phyloP scores from a whole-genome alignment of 202 grass and related monocot species.

The Carex arenaria region DNA sequence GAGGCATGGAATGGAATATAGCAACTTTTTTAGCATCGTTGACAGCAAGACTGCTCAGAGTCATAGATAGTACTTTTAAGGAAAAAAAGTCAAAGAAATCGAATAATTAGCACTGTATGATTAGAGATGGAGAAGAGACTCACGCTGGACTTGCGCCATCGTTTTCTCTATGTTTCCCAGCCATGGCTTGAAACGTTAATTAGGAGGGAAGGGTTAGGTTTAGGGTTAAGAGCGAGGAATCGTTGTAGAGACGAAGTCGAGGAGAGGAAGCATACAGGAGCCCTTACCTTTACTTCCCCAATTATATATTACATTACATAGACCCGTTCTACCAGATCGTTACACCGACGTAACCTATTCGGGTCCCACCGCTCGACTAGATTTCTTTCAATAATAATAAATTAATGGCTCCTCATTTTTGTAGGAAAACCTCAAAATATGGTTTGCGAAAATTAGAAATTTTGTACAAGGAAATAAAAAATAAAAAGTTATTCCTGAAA shows the following conservation, averaged over 20 bases:
- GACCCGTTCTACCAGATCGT: not conserved
- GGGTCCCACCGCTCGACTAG: not conserved
- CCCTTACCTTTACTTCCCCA: not conserved
- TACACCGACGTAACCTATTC: not conserved
- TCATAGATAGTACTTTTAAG: not conserved
- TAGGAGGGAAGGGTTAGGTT: not conserved
- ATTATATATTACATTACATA: not conserved
- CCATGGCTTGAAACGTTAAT: slow-evolving; percentile 23
- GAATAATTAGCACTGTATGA: not conserved
- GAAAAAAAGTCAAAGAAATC: not conserved
- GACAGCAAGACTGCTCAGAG: not conserved
- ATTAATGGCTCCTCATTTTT: no score
- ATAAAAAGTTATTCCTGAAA: no score
- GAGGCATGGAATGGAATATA: not conserved
- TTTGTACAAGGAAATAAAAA: no score
- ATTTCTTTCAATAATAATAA: no score
- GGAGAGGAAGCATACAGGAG: not conserved
- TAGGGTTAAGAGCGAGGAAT: slow-evolving; percentile 14
- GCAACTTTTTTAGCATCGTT: not conserved
- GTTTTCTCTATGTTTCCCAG: slow-evolving; percentile 56
- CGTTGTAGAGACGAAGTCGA: not conserved
- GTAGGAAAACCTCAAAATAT: no score
- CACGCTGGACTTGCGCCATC: slow-evolving; percentile 74
- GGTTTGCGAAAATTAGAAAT: no score
- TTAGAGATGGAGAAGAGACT: slow-evolving; percentile 9